Evolutionary conservation across 139 green algal genomes (phyloP).

Genomic region (Eudorina sp.): DNA sequence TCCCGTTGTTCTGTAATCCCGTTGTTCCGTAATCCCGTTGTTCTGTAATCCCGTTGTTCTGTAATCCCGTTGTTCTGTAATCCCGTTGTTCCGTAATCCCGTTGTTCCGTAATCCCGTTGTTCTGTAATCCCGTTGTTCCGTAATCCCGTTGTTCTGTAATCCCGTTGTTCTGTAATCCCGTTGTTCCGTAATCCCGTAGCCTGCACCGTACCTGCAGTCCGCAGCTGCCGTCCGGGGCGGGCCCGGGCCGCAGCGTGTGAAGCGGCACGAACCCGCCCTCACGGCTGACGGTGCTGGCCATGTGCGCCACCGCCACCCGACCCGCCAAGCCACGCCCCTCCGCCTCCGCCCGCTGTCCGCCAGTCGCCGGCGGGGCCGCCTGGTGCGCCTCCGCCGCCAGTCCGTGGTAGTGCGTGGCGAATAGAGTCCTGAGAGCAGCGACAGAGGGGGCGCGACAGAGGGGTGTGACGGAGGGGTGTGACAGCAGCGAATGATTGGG

Average conservation of each 20-base stretch:
- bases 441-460: background rate
- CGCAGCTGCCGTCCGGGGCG: slow-evolving; percentile 65
- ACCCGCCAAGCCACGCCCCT: background rate
- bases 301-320: slow-evolving; percentile 66
- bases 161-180: background rate
- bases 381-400: slow-evolving; percentile 59
- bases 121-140: background rate
- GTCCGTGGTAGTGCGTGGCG: slow-evolving; percentile 95
- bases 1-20: background rate
- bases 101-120: background rate
- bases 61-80: background rate
- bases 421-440: slow-evolving; percentile 80
- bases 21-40: background rate
- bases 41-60: background rate
- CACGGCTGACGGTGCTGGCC: slow-evolving; percentile 28
- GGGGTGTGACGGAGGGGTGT: background rate
- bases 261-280: slow-evolving; percentile 43
- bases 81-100: background rate
- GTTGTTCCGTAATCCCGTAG: background rate
- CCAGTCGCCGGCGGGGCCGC: background rate
- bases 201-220: slow-evolving; percentile 51
- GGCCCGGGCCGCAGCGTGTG: slow-evolving; percentile 53
- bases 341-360: background rate
- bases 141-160: background rate
- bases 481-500: too few relatives aligned